Conservation (phyloP, 2,329 filamentous ascomycete species). For the Stylonectria norvegica region DNA sequence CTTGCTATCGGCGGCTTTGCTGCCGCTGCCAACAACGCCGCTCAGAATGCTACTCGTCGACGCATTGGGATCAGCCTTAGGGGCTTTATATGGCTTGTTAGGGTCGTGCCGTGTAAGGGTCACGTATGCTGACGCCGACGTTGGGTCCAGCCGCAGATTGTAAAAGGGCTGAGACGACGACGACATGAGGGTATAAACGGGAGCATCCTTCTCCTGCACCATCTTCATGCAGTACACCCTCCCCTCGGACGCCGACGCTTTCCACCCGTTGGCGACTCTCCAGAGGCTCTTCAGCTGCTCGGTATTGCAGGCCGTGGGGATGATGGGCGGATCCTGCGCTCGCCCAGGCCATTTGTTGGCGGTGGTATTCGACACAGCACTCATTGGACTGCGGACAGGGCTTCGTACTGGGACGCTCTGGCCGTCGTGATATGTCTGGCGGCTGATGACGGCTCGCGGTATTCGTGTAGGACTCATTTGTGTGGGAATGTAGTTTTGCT, state of each 20-base stretch:
- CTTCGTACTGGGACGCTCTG: slow-evolving; percentile 9
- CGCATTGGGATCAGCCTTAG: slow-evolving; percentile 24
- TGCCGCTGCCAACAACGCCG: slow-evolving; percentile 29
- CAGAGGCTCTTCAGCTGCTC: slow-evolving; percentile 63
- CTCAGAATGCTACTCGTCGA: slow-evolving; percentile 30
- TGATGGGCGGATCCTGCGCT: slow-evolving; percentile 40
- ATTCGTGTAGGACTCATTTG: slow-evolving; percentile 62
- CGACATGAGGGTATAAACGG: slow-evolving; percentile 64
- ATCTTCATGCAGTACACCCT: slow-evolving; percentile 58
- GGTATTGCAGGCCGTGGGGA: slow-evolving; percentile 52
- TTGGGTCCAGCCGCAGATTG: slow-evolving; percentile 61
- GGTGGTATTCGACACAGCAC: slow-evolving; percentile 13
- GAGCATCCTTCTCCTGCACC: slow-evolving; percentile 55
- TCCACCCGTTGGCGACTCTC: slow-evolving; percentile 69
- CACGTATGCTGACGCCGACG: slow-evolving; percentile 60
- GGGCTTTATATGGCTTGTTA: slow-evolving; percentile 51
- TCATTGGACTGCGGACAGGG: slow-evolving; percentile 19
- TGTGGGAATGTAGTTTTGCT: slow-evolving; percentile 68
- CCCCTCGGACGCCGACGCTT: slow-evolving; percentile 57
- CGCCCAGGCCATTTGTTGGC: slow-evolving; percentile 16
- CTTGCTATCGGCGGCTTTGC: slow-evolving; percentile 38
- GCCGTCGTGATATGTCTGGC: slow-evolving; percentile 52
- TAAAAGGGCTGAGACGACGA: slow-evolving; percentile 63
- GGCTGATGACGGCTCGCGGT: slow-evolving; percentile 61
- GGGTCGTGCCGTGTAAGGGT: slow-evolving; percentile 60